These are phyloP conservation scores for Colletotrichum kahawae DNA, from an alignment of 2,329 filamentous ascomycete species.

Conservation along the genomic window DNA sequence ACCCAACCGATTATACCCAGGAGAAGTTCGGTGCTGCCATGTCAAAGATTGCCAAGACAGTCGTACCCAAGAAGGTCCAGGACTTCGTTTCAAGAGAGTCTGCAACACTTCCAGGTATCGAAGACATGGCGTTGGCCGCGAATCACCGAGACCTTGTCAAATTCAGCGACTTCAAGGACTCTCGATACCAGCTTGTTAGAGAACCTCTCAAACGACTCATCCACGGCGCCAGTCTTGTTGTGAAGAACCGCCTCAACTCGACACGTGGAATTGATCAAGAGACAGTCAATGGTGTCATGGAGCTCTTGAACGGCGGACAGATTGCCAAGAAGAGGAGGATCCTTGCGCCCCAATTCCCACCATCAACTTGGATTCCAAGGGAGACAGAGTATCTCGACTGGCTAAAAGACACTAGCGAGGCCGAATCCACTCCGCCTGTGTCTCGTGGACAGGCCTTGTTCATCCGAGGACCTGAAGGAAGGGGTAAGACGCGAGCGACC, in stretches of 20 bases:
- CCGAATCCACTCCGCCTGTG: background rate
- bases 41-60: constrained; percentile 34
- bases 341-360: constrained; percentile 32
- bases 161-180: constrained; percentile 45
- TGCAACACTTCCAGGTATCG: constrained; percentile 40
- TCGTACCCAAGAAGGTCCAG: constrained; percentile 36
- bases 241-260: constrained; percentile 41
- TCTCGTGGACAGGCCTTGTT: constrained; percentile 38
- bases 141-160: constrained; percentile 47
- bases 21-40: constrained; percentile 30
- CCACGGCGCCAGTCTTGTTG: constrained; percentile 36
- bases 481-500: constrained; percentile 46
- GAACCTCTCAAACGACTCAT: constrained; percentile 41
- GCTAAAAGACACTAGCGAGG: constrained; percentile 28
- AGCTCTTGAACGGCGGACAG: constrained; percentile 36
- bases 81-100: constrained; percentile 47
- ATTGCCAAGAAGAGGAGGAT: constrained; percentile 37
- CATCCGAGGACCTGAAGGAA: constrained; percentile 44
- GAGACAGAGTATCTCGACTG: constrained; percentile 40
- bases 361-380: constrained; percentile 42
- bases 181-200: constrained; percentile 39
- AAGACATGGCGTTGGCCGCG: constrained; percentile 37
- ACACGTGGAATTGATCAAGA: constrained; percentile 39
- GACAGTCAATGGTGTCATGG: constrained; percentile 35
- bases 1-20: constrained; percentile 38